These are phyloP conservation scores for Dictyostelium capitatum DNA, from an alignment of 78 protist genomes.

Conservation along the genomic window DNA sequence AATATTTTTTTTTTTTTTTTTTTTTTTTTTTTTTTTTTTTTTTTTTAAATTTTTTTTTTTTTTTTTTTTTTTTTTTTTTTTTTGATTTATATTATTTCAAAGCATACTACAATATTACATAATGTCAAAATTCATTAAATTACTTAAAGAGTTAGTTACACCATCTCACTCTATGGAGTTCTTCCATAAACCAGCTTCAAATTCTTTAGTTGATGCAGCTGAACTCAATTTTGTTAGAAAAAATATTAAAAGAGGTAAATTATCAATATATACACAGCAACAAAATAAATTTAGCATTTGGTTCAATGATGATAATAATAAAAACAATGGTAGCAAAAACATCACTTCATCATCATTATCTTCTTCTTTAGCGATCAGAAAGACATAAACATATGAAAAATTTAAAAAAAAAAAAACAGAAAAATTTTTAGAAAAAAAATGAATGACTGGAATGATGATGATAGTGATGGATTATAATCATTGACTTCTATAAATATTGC, in stretches of 20 bases:
- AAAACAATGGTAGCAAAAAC: too few species aligned
- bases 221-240: slow-evolving; percentile 55
- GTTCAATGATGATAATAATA: background rate
- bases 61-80: too few species aligned
- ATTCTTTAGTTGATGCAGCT: slow-evolving; percentile 46
- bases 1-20: too few species aligned
- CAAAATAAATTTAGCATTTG: background rate
- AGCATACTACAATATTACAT: background rate
- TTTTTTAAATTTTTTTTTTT: too few species aligned
- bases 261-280: background rate
- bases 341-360: background rate
- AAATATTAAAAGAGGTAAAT: slow-evolving; percentile 60
- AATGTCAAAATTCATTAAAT: slow-evolving; percentile 70
- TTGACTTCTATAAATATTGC: too few species aligned
- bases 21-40: too few species aligned
- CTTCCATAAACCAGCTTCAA: slow-evolving; percentile 72
- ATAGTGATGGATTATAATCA: too few species aligned
- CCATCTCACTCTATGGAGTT: slow-evolving; percentile 81
- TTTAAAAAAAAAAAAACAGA: too few species aligned
- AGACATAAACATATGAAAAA: too few species aligned
- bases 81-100: background rate
- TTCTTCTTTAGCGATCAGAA: background rate
- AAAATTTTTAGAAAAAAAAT: too few species aligned
- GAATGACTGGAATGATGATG: too few species aligned
- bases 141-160: slow-evolving; percentile 52